Evolutionary conservation across 331 rosid species (phyloP).

Genomic region (Rhamnella rubrinervis): DNA sequence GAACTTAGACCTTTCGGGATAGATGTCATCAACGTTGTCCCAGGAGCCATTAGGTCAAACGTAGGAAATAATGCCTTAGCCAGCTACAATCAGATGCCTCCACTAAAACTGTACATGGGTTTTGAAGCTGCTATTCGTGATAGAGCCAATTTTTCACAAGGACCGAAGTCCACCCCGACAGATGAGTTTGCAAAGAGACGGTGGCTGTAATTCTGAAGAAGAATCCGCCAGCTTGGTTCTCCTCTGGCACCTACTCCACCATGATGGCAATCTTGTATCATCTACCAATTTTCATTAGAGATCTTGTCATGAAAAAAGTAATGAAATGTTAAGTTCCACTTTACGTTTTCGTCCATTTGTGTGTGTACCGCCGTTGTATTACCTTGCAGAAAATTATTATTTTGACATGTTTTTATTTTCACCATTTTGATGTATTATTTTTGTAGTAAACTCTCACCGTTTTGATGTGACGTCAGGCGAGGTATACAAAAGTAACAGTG

Average conservation of each 20-base stretch:
- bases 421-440: too few relatives aligned
- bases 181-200: slow-evolving; percentile 73
- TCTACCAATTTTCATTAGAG: slow-evolving; percentile 69
- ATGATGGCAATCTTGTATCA: slow-evolving; percentile 59
- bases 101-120: slow-evolving; percentile 60
- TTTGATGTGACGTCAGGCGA: too few relatives aligned
- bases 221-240: slow-evolving; percentile 84
- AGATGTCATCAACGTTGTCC: slow-evolving; percentile 74
- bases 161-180: slow-evolving; percentile 52
- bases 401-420: too few relatives aligned
- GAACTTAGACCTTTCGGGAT: slow-evolving; percentile 79
- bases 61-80: slow-evolving; percentile 53
- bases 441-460: too few relatives aligned
- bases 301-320: slow-evolving; percentile 38
- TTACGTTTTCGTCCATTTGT: not conserved
- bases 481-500: too few relatives aligned
- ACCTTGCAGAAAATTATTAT: too few relatives aligned
- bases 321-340: slow-evolving; percentile 43
- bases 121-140: slow-evolving; percentile 59
- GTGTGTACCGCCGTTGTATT: too few relatives aligned
- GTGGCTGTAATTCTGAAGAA: slow-evolving; percentile 62
- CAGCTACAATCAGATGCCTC: slow-evolving; percentile 61
- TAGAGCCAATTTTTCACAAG: slow-evolving; percentile 57
- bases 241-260: slow-evolving; percentile 53
- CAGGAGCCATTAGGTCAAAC: slow-evolving; percentile 80